Conservation (phyloP, 2,329 filamentous ascomycete species). For the Fusarium sterilihyphosum region DNA sequence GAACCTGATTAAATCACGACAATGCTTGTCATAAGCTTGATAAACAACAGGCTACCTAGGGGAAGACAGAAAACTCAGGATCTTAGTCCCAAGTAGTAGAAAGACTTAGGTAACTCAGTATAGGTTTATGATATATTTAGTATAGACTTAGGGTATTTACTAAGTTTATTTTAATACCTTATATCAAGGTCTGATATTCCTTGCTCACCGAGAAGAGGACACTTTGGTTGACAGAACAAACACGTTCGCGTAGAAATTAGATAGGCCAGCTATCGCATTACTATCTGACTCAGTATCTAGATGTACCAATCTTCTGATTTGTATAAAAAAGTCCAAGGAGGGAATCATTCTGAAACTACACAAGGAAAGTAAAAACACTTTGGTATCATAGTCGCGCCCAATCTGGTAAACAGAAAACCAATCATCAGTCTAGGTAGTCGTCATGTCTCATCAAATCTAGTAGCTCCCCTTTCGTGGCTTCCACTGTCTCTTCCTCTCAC, state of each 20-base stretch:
- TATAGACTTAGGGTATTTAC: neutral
- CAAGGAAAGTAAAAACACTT: conserved; percentile 23
- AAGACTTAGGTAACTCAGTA: neutral
- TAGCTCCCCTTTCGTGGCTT: conserved; percentile 45
- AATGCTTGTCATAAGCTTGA: neutral
- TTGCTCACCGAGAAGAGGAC: neutral
- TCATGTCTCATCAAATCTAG: conserved; percentile 23
- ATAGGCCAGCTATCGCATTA: conserved; percentile 38
- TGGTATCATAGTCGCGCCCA: conserved; percentile 34
- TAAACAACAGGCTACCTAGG: neutral
- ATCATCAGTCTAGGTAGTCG: conserved; percentile 20
- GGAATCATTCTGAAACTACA: conserved; percentile 8
- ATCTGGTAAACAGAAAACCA: conserved; percentile 6
- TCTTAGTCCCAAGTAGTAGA: neutral
- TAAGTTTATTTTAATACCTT: neutral
- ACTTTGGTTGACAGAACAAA: neutral
- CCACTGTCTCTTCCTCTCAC: conserved; percentile 42
- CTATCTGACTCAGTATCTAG: conserved; percentile 14
- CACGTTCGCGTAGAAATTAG: neutral
- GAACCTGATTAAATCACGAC: neutral
- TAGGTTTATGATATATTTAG: neutral
- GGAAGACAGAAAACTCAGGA: neutral
- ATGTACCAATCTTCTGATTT: conserved; percentile 8
- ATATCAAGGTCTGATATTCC: neutral
- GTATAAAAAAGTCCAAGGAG: neutral